A percentile compares a stretch with the other conserved stretches of the same genome.
These are phyloP conservation scores for Brettanomyces sp. DNA, from an alignment of 805 yeast species.

Conservation along the genomic window DNA sequence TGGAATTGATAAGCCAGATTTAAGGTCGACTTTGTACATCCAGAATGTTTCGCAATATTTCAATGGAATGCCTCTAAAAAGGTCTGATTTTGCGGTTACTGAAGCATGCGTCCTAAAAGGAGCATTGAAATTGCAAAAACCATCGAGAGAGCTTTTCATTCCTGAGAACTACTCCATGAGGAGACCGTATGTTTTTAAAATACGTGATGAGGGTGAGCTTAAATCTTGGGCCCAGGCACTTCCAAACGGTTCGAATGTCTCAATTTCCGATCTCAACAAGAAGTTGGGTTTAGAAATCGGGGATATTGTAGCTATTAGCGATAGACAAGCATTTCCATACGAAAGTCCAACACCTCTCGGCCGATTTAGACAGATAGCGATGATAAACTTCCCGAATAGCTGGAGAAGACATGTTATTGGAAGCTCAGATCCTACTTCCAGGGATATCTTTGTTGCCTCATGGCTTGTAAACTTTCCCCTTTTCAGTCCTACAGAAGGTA, in stretches of 20 bases:
- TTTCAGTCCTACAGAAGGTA: constrained; percentile 62
- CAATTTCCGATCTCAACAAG: constrained; percentile 16
- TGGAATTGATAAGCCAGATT: constrained; percentile 94
- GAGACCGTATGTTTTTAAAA: constrained; percentile 47
- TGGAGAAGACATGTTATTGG: constrained; percentile 34
- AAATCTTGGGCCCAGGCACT: constrained; percentile 33
- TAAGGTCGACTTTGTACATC: constrained; percentile 53
- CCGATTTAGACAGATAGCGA: constrained; percentile 66
- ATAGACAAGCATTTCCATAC: constrained; percentile 59
- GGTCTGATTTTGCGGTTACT: constrained; percentile 50
- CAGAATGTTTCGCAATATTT: constrained; percentile 33
- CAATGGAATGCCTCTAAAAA: constrained; percentile 22
- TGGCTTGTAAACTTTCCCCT: constrained; percentile 95
- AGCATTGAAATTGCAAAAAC: constrained; percentile 29
- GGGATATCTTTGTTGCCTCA: constrained; percentile 44
- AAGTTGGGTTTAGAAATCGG: constrained; percentile 45
- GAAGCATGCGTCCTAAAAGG: constrained; percentile 62
- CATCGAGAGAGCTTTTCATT: constrained; percentile 27
- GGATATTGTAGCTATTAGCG: constrained; percentile 70
- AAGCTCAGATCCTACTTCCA: constrained; percentile 8
- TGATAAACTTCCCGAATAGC: constrained; percentile 39
- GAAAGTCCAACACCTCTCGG: constrained; percentile 97
- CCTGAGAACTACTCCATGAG: constrained; percentile 41
- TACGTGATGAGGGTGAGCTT: constrained; percentile 32
- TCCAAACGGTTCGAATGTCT: constrained; percentile 6